Conservation (phyloP, 2,329 filamentous ascomycete species). For the Grosmannia clavigera region DNA sequence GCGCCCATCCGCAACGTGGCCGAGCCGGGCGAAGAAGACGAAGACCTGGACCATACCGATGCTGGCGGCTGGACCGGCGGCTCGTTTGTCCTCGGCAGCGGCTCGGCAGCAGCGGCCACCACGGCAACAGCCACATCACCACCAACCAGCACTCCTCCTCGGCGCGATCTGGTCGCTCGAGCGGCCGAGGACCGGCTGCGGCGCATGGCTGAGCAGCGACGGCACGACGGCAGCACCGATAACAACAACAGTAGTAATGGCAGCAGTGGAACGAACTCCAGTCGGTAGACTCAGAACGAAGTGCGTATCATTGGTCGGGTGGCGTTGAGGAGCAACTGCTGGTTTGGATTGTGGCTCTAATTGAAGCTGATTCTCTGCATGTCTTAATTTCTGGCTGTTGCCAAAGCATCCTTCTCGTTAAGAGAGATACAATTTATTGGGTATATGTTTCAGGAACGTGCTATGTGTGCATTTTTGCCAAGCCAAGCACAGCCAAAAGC, state of each 20-base stretch:
- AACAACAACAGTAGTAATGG: not conserved
- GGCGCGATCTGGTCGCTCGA: conserved; percentile 62
- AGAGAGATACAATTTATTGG: not conserved
- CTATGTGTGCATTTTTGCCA: too few relatives aligned
- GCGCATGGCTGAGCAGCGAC: conserved; percentile 23
- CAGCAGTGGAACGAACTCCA: not conserved
- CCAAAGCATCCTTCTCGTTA: too few relatives aligned
- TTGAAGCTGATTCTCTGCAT: too few relatives aligned
- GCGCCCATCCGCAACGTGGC: conserved; percentile 31
- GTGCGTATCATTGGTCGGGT: not conserved
- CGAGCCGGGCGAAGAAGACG: conserved; percentile 27
- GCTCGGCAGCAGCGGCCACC: conserved; percentile 20
- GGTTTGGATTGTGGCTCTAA: too few relatives aligned
- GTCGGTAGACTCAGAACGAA: not conserved
- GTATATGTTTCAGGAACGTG: not conserved
- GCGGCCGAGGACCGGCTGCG: conserved; percentile 58
- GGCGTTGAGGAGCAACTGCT: too few relatives aligned
- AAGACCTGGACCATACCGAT: conserved; percentile 44
- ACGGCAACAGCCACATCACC: not conserved
- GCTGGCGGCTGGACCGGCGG: conserved; percentile 69
- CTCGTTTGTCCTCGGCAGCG: conserved; percentile 57
- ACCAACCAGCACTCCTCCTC: conserved; percentile 15
- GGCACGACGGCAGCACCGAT: conserved; percentile 7
- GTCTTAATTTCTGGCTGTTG: not conserved
- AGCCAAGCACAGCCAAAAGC: not conserved